A percentile compares a stretch with the other conserved stretches of the same genome.
Conservation (phyloP, 2,329 filamentous ascomycete genomes). For the Nemania sp. region DNA sequence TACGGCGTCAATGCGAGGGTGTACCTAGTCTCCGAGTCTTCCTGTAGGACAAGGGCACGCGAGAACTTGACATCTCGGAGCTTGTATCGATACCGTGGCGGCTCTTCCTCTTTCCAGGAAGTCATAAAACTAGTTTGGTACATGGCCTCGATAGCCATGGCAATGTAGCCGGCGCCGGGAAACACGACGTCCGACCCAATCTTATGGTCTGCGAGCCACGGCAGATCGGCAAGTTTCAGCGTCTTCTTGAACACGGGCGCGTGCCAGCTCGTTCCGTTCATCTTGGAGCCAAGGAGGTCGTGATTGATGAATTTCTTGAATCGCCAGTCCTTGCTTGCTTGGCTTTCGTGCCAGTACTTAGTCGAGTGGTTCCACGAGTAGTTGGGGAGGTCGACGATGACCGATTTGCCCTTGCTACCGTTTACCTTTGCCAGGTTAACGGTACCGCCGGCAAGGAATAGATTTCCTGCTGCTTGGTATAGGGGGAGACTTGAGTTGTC, state of each 20-base stretch:
- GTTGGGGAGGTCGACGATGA: conserved; percentile 35
- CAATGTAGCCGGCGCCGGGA: conserved; percentile 45
- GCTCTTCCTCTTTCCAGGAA: conserved; percentile 5
- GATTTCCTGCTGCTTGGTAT: conserved; percentile 29
- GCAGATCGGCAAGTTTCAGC: conserved; percentile 26
- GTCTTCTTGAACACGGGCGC: conserved; percentile 19
- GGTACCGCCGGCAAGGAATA: conserved; percentile 27
- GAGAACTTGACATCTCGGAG: conserved; percentile 30
- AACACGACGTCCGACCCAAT: conserved; percentile 51
- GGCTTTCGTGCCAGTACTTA: conserved; percentile 33
- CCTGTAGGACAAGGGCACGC: conserved; percentile 26
- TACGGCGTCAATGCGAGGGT: conserved; percentile 13
- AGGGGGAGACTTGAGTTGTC: conserved; percentile 18
- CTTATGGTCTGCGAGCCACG: conserved; percentile 52
- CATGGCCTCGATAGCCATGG: conserved; percentile 42
- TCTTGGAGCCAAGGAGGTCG: conserved; percentile 32
- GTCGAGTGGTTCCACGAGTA: conserved; percentile 35
- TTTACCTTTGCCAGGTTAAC: conserved; percentile 32
- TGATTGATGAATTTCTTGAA: conserved; percentile 23
- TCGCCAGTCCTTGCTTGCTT: conserved; percentile 32
- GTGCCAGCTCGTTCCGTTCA: conserved; percentile 25
- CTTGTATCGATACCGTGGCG: conserved; percentile 26
- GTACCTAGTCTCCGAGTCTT: conserved; percentile 12
- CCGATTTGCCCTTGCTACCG: conserved; percentile 1
- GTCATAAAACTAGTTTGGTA: conserved; percentile 30